phyloP scores from a whole-genome alignment of 495 filamentous ascomycete genomes.

The Tirmania nivea region DNA sequence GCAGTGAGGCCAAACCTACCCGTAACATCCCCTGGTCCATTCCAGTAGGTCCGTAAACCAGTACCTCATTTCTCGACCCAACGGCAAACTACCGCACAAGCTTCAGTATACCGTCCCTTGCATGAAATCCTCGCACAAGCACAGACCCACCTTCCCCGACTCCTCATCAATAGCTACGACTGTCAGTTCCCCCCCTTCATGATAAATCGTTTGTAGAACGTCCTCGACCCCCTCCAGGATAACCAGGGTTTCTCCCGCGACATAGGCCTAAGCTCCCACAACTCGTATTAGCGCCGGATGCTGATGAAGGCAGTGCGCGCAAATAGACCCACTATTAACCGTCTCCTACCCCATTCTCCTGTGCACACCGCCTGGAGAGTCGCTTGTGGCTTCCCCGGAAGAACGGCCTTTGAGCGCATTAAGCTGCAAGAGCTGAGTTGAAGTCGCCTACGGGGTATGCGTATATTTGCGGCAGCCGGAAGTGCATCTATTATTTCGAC shows the following conservation, averaged over 20 bases:
- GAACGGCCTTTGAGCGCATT: constrained; percentile 35
- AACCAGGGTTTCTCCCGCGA: constrained; percentile 68
- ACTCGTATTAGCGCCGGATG: neutral
- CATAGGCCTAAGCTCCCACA: constrained; percentile 42
- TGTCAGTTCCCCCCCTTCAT: constrained; percentile 53
- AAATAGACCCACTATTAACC: constrained; percentile 45
- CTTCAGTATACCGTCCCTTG: neutral
- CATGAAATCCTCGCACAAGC: neutral
- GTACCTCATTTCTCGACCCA: constrained; percentile 39
- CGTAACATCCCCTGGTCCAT: constrained; percentile 44
- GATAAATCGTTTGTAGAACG: constrained; percentile 77
- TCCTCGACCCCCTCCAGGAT: constrained; percentile 54
- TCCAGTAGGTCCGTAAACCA: constrained; percentile 61
- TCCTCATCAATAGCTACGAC: constrained; percentile 56
- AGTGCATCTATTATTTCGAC: too few relatives aligned
- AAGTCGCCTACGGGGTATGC: too few relatives aligned
- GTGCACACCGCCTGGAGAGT: constrained; percentile 77
- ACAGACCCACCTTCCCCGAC: constrained; percentile 39
- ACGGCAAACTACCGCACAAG: constrained; percentile 34
- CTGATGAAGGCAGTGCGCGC: neutral
- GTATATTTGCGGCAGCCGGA: too few relatives aligned
- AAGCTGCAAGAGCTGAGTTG: constrained; percentile 15
- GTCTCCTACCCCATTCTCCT: constrained; percentile 57
- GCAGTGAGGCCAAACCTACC: constrained; percentile 23
- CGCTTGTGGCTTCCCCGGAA: constrained; percentile 76